Evolutionary conservation across 805 yeast species (phyloP).

Genomic region (Zygotorulaspora danielsina): DNA sequence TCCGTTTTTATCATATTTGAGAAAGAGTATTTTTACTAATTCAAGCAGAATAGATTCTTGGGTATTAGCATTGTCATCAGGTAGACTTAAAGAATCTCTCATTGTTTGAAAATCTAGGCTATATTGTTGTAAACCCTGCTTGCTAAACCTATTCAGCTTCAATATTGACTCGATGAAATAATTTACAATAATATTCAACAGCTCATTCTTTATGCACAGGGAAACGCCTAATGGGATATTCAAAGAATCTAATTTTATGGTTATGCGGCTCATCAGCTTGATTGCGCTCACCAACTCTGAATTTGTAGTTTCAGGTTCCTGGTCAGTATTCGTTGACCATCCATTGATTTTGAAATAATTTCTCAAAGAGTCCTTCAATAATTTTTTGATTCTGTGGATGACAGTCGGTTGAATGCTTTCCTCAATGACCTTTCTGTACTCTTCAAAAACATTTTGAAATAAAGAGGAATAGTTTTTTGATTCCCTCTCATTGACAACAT

Average conservation of each 20-base stretch:
- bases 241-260: slow-evolving; percentile 14
- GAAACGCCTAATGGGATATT: slow-evolving; percentile 16
- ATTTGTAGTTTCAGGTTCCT: slow-evolving; percentile 14
- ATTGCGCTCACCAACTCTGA: slow-evolving; percentile 33
- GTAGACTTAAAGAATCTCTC: slow-evolving; percentile 28
- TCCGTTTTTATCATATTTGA: slow-evolving; percentile 27
- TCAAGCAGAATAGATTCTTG: slow-evolving; percentile 26
- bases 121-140: slow-evolving; percentile 35
- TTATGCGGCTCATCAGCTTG: slow-evolving; percentile 22
- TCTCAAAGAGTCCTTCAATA: slow-evolving; percentile 30
- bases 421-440: slow-evolving; percentile 28
- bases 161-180: slow-evolving; percentile 36
- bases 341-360: slow-evolving; percentile 33
- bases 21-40: slow-evolving; percentile 27
- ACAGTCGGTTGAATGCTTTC: slow-evolving; percentile 32
- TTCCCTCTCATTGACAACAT: slow-evolving; percentile 24
- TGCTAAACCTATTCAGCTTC: slow-evolving; percentile 37
- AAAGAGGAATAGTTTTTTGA: slow-evolving; percentile 23
- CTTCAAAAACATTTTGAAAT: slow-evolving; percentile 32
- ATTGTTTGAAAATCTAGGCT: slow-evolving; percentile 32
- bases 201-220: slow-evolving; percentile 25
- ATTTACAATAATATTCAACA: slow-evolving; percentile 30
- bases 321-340: slow-evolving; percentile 26
- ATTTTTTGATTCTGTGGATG: slow-evolving; percentile 30
- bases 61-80: slow-evolving; percentile 14